Evolutionary conservation across 345 rosid species (phyloP), one percentile per base, ranked within the genome.

Genomic region (Microcos paniculata): DNA sequence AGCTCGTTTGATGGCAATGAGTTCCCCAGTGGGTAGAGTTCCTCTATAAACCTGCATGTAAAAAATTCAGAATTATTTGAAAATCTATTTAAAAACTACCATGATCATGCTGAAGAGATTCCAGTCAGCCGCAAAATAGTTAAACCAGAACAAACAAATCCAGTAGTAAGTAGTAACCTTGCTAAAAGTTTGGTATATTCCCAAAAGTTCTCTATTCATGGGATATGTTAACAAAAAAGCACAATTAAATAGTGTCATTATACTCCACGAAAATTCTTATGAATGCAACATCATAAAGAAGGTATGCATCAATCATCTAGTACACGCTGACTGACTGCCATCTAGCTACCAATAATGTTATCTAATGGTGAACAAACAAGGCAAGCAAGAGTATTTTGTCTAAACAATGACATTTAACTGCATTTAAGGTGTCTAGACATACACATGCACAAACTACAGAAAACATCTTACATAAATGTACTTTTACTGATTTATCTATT

Each of bases 1-100:
- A 75, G 98, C 96, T 80, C 96, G 85, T 85, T 90, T 94, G 67
- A 90, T 87, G 48, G 97, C 98, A 65, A 90, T 70, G 24, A 89
- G 71, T 70, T 85, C 73, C 9, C 97, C 89, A 19, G 81, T 42
- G 4, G 90, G 87, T 75, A 92, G 87, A 70, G 74, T 83, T 35
- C 96, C 97, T 82, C 85, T 86, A 51, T 92, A 94, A 68, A 94
- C 98, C 96, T 91, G 87, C 35, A 46, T 43, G n/a, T 28, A 46
- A n/a, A 16, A 71, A 33, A 40, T 33, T 1, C 7, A 62, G 62
- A 72, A 61, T 72, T 23, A 40, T 53, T 38, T 59, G 76, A 66
- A 45, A 73, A n/a, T n/a, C n/a, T n/a, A n/a, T n/a, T n/a, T n/a
- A n/a, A n/a, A n/a, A 21, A 19, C 26, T 53, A 28, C 56, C 31